Evolutionary conservation across 2,329 filamentous ascomycete genomes (phyloP), one percentile per base, ranked within the genome.

Genomic region (Botrytis porri): DNA sequence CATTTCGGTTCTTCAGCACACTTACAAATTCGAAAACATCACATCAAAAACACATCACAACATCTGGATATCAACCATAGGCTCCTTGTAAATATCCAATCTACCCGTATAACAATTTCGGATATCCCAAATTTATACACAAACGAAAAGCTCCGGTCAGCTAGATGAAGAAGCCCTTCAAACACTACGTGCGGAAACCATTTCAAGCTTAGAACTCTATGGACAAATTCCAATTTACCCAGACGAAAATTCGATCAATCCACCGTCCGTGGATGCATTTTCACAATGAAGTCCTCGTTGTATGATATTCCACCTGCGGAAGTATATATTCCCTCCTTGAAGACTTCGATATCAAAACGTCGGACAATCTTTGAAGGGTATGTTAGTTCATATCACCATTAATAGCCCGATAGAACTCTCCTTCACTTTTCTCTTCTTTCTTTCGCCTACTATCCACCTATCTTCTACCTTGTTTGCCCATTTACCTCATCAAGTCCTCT

Each of bases 251-350:
- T 18, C 3, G 3, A 32, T 66, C 22, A 66, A 51, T 5, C 5
- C 12, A n/a, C 41, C 18, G 12, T 25, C 18, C 39, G 12, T 3
- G 67, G 57, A 62, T 37, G 54, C 22, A 75, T 48, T 14, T 62
- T 76, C 45, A 75, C 75, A 0, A 59, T 59, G 25, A 77, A 72
- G 41, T 73, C 71, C 35, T 70, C 51, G n/a, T 78, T 78, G 60
- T 75, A 77, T 7, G 74, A 74, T 20, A 78, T 71, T 10, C 76
- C 77, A 18, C 77, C 76, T 0, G 74, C 76, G 18, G 77, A 77
- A 45, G 75, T 70, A 57, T 75, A 78, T 32, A 61, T 29, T 0
- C 76, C 77, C 35, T 69, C n/a, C 12, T 71, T 69, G 14, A 77
- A 18, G 9, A 78, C 61, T 51, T 77, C 45, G 12, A 78, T 70